Percentiles rank a stretch among this genome's conserved stretches.
Conservation (phyloP, 352 stramenopile genomes). For the Lagenidium giganteum region DNA sequence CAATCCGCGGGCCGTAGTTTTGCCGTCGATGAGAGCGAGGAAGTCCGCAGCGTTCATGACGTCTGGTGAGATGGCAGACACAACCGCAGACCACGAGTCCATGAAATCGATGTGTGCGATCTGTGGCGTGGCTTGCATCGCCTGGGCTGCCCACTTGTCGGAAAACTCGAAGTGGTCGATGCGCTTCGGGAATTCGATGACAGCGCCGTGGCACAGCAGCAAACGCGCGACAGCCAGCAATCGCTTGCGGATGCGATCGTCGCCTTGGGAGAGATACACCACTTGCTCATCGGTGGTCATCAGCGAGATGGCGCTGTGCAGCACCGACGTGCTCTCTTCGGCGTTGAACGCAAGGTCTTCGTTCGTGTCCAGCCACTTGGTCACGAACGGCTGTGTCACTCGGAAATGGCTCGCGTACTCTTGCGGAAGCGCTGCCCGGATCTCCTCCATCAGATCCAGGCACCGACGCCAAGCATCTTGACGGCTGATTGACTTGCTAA, state of each 20-base stretch:
- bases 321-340: too few species aligned
- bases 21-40: slow-evolving; percentile 39
- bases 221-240: slow-evolving; percentile 46
- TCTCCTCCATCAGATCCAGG: slow-evolving; percentile 31
- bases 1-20: too few species aligned
- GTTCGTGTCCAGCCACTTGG: too few species aligned
- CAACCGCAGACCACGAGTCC: slow-evolving; percentile 61
- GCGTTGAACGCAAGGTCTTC: too few species aligned
- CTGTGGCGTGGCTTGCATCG: too few species aligned
- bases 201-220: slow-evolving; percentile 48
- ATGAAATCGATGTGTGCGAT: too few species aligned
- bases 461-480: slow-evolving; percentile 38
- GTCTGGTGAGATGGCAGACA: slow-evolving; percentile 54
- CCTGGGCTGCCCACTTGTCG: too few species aligned
- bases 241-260: too few species aligned
- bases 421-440: slow-evolving; percentile 28
- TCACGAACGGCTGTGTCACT: too few species aligned
- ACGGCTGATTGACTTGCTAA: slow-evolving; percentile 35
- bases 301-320: slow-evolving; percentile 52
- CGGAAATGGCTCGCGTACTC: slow-evolving; percentile 58
- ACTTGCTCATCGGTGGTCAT: slow-evolving; percentile 51
- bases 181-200: slow-evolving; percentile 40
- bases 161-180: slow-evolving; percentile 49
- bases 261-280: too few species aligned
- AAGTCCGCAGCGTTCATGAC: slow-evolving; percentile 56